Base-by-base conservation (phyloP, 2,329 filamentous ascomycete species). In the Pseudogymnoascus sp. region DNA sequence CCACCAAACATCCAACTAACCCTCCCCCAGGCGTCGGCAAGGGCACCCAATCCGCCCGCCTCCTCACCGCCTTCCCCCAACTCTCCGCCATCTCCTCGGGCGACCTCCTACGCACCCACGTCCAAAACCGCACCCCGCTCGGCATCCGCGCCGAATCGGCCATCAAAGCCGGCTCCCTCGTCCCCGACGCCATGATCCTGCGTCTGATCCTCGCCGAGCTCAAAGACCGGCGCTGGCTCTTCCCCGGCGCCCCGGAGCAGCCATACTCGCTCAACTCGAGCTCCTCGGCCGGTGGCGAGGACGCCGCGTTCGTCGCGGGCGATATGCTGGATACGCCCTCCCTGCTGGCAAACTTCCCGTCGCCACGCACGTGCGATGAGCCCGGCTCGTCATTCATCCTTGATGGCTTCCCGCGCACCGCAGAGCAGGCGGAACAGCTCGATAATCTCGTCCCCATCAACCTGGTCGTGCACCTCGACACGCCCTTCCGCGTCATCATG, bases 351-450 rank as follows among this genome's bases (percentile, higher is more conserved):
- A 64, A 69, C 10, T 71, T 76, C 61, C 59, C 67, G 62, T 74
- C 69, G 62, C 74, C 74, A 28, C 73, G 74, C 59, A 76, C 79
- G 48, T 84, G 85, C 56, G 81, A 94, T 39, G 81, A 87, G 63
- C 88, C 91, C 0, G 77, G 83, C 0, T 90, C 91, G 7, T 96
- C 91, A 0, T 97, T 96, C 73, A 88, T 99, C 64, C 86, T 99
- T 59, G 94, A 99, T 71, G 94, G 94, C 13, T 99, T 97, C 74
- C 94, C 94, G 2, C 88, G 94, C 65, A 99, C 90, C 5, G 88
- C 89, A 0, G 71, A 77, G 2, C 94, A 99, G 74, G 94, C 92
- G 26, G 73, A 76, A 39, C 85, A 85, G 61, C 81, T 97, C 55
- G 91, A 95, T 71, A 76, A 77, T 48, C 79, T 96, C 33, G 82